Base-by-base conservation (phyloP, 2,329 filamentous ascomycete species). In the Coniochaeta sp. region DNA sequence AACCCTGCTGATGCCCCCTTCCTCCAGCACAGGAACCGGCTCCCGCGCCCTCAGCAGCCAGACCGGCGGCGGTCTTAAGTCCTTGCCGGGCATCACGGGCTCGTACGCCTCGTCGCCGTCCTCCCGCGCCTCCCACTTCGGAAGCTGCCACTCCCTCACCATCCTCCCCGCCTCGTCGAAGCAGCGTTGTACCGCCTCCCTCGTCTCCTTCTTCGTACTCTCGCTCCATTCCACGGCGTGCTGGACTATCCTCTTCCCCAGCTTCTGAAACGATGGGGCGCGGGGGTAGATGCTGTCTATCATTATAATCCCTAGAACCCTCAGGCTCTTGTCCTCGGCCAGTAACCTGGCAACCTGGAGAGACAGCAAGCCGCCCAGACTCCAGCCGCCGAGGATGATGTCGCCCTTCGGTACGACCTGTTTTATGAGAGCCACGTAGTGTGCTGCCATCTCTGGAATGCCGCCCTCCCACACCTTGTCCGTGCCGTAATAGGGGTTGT, bases 361-460 rank as follows among this genome's bases (percentile, higher is more conserved):
- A 7, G 80, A 76, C 17, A 84, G 66, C 50, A 81, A 66, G 0
- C 82, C 82, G 14, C 82, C 82, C 4, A 84, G 66, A 4, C 80
- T 83, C 82, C 82, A 85, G 3, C 82, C 82, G 2, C 82, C 81
- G 9, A 85, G 68, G 6, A 85, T 67, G 44, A 85, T 72, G 26
- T 76, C 68, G 6, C 74, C 47, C 6, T 67, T 66, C 0, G 70
- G 65, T 2, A 82, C 66, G 1, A 72, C 67, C 24, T 69, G 63
- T 33, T 72, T 74, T 61, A 86, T 77, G 60, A 79, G 73, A 2
- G 65, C 63, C 38, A 78, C 72, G 64, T 87, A 86, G 7, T 78
- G 68, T 1, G 52, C 66, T 0, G 79, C 83, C 81, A 86, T 85
- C 65, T 84, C 78, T 0, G 75, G 71, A 12, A 87, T 67, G 3